Base-by-base conservation (phyloP, 805 yeast genomes). In the Starmerella etchellsii region DNA sequence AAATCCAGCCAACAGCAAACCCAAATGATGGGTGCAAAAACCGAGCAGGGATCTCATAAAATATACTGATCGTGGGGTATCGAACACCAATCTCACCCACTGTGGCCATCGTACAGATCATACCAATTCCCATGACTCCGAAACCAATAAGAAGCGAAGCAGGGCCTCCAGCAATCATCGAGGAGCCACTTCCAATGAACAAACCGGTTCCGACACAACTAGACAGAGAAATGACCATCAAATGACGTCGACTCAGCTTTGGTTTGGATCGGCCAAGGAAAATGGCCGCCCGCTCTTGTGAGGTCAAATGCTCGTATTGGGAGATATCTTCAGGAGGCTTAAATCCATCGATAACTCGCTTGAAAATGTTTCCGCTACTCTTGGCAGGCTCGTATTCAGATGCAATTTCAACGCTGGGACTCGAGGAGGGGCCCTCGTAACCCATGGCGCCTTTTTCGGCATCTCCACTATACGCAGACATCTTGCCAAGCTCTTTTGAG, bases 201-300 rank as follows among this genome's bases (percentile, higher is more conserved):
- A 78, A 61, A 58, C 84, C 83, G 1, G 83, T 76, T 51, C 84
- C 84, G 35, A 76, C 74, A 50, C 88, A 81, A 50, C 91, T 88
- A 50, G 91, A 93, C 49, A 82, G 73, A 48, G 91, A 80, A 54
- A 78, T 74, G 80, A 78, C 74, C 41, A 75, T 68, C 47, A 76
- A 67, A 54, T 78, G 84, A 39, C 84, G 42, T 31, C 48, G 45
- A 23, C 44, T 37, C 14, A 52, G 43, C 23, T 39, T 29, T 59
- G 36, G 80, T 70, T 47, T 68, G 63, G 44, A 68, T 54, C 38
- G 61, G 62, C 44, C 66, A 38, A 39, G 53, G 43, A 35, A 52
- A 51, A 36, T 43, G 36, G 39, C 37, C 3, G 56, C 54, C 33
- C 39, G 42, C 34, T 52, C 54, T 23, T 49, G 54, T 31, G 39